Percentiles rank a stretch among this genome's conserved stretches.
Conservation (phyloP, 495 filamentous ascomycete genomes). For the Recurvomyces mirabilis region DNA sequence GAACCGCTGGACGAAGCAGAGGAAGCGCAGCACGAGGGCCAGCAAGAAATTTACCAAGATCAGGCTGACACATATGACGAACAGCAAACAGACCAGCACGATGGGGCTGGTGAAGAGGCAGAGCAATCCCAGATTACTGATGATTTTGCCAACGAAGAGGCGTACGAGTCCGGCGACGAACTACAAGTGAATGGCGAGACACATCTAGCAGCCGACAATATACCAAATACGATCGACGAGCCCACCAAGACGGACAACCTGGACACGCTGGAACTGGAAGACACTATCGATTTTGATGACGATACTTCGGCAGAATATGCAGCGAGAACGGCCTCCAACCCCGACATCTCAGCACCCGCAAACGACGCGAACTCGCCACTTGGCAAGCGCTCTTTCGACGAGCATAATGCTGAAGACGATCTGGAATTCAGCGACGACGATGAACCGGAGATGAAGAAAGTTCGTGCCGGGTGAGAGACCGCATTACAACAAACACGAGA, state of each 20-base stretch:
- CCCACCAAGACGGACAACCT: no score
- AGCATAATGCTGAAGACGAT: conserved; percentile 2
- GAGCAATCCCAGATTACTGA: conserved; percentile 3
- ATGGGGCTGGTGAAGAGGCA: conserved; percentile 4
- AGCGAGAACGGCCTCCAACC: conserved; percentile 1
- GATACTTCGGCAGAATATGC: conserved; percentile 8
- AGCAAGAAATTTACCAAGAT: background rate
- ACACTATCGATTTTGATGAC: conserved; percentile 18
- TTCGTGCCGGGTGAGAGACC: background rate
- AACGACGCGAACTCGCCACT: conserved; percentile 8
- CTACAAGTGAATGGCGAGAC: conserved; percentile 1
- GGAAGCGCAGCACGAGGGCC: background rate
- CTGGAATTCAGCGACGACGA: conserved; percentile 3
- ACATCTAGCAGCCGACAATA: no score
- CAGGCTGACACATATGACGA: conserved; percentile 7
- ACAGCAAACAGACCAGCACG: conserved; percentile 2
- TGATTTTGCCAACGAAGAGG: background rate
- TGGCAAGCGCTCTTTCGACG: conserved; percentile 18
- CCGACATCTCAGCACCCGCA: background rate
- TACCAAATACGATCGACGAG: no score
- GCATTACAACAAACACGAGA: no score
- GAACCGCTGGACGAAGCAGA: background rate
- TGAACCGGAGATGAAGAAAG: conserved; percentile 10
- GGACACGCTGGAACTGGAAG: conserved; percentile 1
- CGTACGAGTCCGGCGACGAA: conserved; percentile 11